Evolutionary conservation across 179 eudicot species (phyloP).

Genomic region (Drosera spatulata): DNA sequence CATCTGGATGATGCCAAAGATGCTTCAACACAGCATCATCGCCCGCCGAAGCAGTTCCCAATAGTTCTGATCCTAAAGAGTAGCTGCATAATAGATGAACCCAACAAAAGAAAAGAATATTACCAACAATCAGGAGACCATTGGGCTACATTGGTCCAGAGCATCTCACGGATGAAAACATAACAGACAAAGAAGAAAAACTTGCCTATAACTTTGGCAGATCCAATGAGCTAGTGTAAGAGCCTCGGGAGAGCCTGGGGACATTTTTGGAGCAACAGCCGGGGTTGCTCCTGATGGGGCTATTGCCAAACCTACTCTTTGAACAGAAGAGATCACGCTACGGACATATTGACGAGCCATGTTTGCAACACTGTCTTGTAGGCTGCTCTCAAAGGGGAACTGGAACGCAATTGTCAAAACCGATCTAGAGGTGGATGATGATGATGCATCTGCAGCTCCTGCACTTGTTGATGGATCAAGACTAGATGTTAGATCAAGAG

Average conservation of each 20-base stretch:
- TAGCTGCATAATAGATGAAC: conserved; percentile 16
- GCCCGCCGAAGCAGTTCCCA: conserved; percentile 17
- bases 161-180: not conserved
- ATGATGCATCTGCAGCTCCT: conserved; percentile 13
- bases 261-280: conserved; percentile 19
- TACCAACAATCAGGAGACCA: not conserved
- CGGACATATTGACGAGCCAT: conserved; percentile 8
- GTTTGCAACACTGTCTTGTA: conserved; percentile 39
- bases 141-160: too few species aligned
- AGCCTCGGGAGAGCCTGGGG: conserved; percentile 44
- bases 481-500: conserved; percentile 29
- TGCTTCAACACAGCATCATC: conserved; percentile 33
- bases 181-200: not conserved
- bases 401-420: conserved; percentile 44
- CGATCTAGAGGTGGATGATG: conserved; percentile 14
- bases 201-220: too few species aligned
- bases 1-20: conserved; percentile 31
- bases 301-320: conserved; percentile 39
- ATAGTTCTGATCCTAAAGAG: conserved; percentile 26
- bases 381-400: conserved; percentile 36
- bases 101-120: not conserved
- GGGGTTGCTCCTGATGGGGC: conserved; percentile 30
- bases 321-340: conserved; percentile 37
- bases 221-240: conserved; percentile 14
- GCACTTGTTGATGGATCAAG: conserved; percentile 29